A percentile compares a stretch with the other conserved stretches of the same genome.
These are phyloP conservation scores for Austroboletus rostrupii DNA, from an alignment of 1,284 basidiomycete species.

Conservation along the genomic window DNA sequence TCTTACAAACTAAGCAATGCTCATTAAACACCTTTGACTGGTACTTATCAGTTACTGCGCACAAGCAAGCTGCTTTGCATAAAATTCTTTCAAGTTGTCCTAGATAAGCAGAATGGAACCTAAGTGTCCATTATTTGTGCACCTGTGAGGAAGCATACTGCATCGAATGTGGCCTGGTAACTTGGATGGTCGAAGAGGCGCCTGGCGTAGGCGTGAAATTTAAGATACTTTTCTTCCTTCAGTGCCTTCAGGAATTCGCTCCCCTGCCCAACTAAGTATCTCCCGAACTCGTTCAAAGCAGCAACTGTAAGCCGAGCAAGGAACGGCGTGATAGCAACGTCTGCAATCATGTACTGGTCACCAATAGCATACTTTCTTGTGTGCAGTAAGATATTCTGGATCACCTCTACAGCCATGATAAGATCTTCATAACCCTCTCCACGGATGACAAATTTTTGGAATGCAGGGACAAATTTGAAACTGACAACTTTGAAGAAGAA, in stretches of 20 bases:
- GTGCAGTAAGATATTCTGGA: conserved; percentile 42
- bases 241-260: conserved; percentile 25
- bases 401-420: conserved; percentile 35
- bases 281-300: conserved; percentile 31
- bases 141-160: conserved; percentile 22
- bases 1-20: neutral
- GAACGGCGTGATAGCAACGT: conserved; percentile 34
- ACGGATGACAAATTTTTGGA: conserved; percentile 31
- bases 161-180: conserved; percentile 28
- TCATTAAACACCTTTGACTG: neutral
- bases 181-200: conserved; percentile 28
- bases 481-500: conserved; percentile 40
- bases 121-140: neutral
- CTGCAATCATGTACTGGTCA: conserved; percentile 38
- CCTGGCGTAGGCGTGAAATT: conserved; percentile 28
- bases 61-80: neutral
- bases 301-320: conserved; percentile 26
- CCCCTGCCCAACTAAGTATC: conserved; percentile 28
- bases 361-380: conserved; percentile 40
- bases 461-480: conserved; percentile 41
- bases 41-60: neutral
- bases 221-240: conserved; percentile 23
- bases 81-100: conserved; percentile 11
- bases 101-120: neutral
- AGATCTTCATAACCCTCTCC: conserved; percentile 44